Evolutionary conservation across 108 stramenopile genomes (phyloP).

Genomic region (Pseudonitzschia multiseries): DNA sequence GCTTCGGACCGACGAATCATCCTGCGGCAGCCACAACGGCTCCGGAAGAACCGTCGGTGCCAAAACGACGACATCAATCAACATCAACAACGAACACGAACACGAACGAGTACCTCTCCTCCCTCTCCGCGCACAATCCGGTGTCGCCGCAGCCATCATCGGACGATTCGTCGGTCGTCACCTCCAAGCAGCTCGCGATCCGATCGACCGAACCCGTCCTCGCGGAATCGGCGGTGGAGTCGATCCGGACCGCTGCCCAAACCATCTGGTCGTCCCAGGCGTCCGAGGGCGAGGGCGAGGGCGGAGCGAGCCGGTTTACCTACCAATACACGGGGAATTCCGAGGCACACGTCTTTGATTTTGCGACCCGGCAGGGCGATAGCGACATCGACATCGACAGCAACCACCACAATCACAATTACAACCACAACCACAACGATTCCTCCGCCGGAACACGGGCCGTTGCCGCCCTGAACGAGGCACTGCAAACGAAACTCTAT

Average conservation of each 20-base stretch:
- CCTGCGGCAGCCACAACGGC: too few species aligned
- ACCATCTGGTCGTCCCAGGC: neutral
- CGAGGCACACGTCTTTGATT: constrained; percentile 46
- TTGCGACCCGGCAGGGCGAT: too few species aligned
- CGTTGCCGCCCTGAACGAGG: constrained; percentile 27
- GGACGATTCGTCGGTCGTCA: too few species aligned
- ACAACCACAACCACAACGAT: neutral
- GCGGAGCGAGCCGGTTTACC: constrained; percentile 25
- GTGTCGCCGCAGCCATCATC: neutral
- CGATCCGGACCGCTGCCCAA: neutral
- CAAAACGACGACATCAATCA: too few species aligned
- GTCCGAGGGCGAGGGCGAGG: too few species aligned
- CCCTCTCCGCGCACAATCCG: neutral
- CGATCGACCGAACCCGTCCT: constrained; percentile 3
- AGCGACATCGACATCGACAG: neutral
- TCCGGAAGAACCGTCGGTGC: too few species aligned
- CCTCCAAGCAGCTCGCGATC: neutral
- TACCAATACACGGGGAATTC: constrained; percentile 42
- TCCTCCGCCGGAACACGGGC: neutral
- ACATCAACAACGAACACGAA: too few species aligned
- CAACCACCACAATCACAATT: neutral
- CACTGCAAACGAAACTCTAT: constrained; percentile 44
- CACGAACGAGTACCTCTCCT: neutral
- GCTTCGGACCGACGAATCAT: neutral
- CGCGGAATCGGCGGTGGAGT: neutral